Percentiles rank a stretch among this genome's conserved stretches.
These are phyloP conservation scores for Corniculantispora saksenae DNA, from an alignment of 2,329 filamentous ascomycete genomes.

Conservation along the genomic window DNA sequence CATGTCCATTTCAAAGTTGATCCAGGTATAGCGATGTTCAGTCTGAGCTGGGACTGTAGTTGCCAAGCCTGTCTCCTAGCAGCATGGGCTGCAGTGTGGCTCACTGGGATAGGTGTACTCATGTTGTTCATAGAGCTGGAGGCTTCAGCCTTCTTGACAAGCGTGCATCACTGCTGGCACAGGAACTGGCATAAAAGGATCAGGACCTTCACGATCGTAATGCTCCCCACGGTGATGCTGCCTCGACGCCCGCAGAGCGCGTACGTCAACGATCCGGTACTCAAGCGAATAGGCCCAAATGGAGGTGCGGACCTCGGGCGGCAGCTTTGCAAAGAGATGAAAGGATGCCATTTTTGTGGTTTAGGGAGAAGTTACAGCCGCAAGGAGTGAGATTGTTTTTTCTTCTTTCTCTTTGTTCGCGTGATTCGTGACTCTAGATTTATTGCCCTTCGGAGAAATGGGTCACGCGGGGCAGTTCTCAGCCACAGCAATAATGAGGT, in stretches of 20 bases:
- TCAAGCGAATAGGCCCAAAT: background rate
- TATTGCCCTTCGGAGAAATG: no score
- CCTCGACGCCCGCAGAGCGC: background rate
- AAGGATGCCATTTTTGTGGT: background rate
- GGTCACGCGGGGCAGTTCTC: no score
- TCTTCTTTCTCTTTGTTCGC: no score
- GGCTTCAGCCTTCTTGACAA: background rate
- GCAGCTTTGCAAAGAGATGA: background rate
- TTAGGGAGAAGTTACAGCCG: no score
- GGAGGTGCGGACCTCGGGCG: background rate
- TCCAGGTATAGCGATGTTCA: background rate
- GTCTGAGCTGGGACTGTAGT: background rate
- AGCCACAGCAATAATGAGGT: no score
- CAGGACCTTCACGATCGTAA: background rate
- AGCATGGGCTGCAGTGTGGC: no score
- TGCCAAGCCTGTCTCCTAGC: no score
- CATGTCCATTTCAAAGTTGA: slow-evolving; percentile 1
- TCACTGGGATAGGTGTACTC: background rate
- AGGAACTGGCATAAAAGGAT: background rate
- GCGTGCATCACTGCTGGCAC: background rate
- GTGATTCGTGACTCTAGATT: no score
- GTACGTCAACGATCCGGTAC: background rate
- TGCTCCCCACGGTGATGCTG: background rate
- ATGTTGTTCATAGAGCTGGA: background rate
- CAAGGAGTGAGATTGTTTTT: no score